phyloP scores from a whole-genome alignment of 495 filamentous ascomycete species.

The Xylaria bambusicola region DNA sequence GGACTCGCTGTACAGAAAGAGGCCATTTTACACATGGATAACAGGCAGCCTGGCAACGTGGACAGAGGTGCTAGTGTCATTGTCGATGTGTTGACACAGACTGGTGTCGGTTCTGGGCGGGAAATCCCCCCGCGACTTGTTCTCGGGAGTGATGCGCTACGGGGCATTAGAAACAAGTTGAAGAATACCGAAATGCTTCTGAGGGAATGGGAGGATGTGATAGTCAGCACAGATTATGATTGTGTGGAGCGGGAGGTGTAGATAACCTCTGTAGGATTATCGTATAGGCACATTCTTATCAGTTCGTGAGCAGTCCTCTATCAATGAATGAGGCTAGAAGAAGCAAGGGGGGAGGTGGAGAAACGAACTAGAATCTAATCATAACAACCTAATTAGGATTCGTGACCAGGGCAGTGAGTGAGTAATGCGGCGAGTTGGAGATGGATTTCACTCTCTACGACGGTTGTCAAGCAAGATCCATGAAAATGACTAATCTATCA shows the following conservation, averaged over 20 bases:
- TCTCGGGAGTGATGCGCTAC: constrained; percentile 37
- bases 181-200: constrained; percentile 33
- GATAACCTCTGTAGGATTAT: background rate
- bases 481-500: too few relatives aligned
- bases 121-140: constrained; percentile 36
- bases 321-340: too few relatives aligned
- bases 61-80: constrained; percentile 46
- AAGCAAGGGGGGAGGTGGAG: too few relatives aligned
- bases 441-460: too few relatives aligned
- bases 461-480: too few relatives aligned
- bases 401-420: too few relatives aligned
- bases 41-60: constrained; percentile 48
- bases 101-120: constrained; percentile 37
- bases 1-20: constrained; percentile 23
- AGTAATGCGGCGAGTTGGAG: too few relatives aligned
- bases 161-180: constrained; percentile 34
- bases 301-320: too few relatives aligned
- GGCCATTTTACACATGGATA: constrained; percentile 27
- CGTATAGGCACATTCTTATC: background rate
- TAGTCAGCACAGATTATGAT: constrained; percentile 27
- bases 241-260: constrained; percentile 1
- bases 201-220: constrained; percentile 40
- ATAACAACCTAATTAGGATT: too few relatives aligned
- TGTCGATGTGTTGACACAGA: constrained; percentile 29
- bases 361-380: too few relatives aligned